Evolutionary conservation across 768 basidiomycete genomes (phyloP).

Genomic region (Trametes elegans): DNA sequence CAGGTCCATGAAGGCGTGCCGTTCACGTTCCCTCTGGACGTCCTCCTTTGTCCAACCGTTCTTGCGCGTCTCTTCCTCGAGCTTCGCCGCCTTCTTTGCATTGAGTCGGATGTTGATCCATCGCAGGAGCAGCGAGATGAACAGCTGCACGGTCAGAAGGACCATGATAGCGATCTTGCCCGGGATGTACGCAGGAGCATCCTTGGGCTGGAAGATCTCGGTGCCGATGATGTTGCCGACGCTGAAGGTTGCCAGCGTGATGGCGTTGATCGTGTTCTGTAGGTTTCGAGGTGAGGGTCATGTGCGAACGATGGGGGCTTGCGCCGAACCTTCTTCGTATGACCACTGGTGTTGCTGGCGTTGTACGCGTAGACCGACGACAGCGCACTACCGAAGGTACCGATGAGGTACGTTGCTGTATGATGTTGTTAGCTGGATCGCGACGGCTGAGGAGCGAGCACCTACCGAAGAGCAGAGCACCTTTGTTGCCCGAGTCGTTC

Average conservation of each 20-base stretch:
- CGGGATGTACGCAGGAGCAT: conserved; percentile 61
- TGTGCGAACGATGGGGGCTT: not conserved
- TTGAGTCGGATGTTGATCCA: conserved; percentile 57
- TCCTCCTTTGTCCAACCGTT: conserved; percentile 60
- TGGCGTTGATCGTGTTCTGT: conserved; percentile 55
- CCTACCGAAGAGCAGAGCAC: conserved; percentile 54
- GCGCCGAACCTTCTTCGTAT: conserved; percentile 56
- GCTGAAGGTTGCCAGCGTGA: conserved; percentile 54
- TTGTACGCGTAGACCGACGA: conserved; percentile 64
- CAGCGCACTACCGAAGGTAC: conserved; percentile 59
- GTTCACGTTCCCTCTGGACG: conserved; percentile 54
- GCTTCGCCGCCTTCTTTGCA: conserved; percentile 38
- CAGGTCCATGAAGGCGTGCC: conserved; percentile 60
- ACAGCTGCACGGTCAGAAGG: conserved; percentile 51
- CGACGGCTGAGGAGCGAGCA: no score
- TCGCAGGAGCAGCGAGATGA: conserved; percentile 46
- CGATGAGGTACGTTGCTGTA: conserved; percentile 46
- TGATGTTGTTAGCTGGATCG: no score
- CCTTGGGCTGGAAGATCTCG: conserved; percentile 60
- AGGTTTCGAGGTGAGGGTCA: not conserved
- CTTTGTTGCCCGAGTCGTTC: conserved; percentile 46
- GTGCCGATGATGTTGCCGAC: conserved; percentile 63
- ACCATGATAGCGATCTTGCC: conserved; percentile 68
- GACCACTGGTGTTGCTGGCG: conserved; percentile 60
- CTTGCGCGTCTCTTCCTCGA: conserved; percentile 44